A percentile compares a stretch with the other conserved stretches of the same genome.
phyloP scores from a whole-genome alignment of 805 yeast genomes.

The Kodamaea kaohsiungensis region DNA sequence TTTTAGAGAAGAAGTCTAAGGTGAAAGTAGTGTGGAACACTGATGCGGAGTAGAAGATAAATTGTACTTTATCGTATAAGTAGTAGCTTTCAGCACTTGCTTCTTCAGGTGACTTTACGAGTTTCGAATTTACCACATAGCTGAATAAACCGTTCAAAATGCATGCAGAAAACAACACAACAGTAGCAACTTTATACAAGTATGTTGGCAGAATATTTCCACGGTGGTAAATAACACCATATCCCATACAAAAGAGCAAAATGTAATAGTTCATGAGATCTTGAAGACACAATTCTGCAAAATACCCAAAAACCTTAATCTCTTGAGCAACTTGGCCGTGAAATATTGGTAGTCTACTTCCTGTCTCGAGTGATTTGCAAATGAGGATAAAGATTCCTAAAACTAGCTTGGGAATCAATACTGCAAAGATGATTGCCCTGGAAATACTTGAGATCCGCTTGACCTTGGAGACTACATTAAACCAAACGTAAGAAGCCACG shows the following conservation, averaged over 20 bases:
- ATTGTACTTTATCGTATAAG: not conserved
- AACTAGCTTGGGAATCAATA: constrained; percentile 20
- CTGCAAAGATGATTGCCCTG: constrained; percentile 25
- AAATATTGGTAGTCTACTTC: not conserved
- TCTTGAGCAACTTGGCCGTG: not conserved
- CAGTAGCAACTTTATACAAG: not conserved
- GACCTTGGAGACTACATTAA: constrained; percentile 18
- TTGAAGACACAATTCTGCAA: constrained; percentile 10
- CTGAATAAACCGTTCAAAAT: not conserved
- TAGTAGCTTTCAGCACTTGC: not conserved
- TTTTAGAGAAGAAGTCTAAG: not conserved
- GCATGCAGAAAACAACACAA: not conserved
- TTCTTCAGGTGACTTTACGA: not conserved
- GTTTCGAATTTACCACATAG: not conserved
- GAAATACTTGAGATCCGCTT: constrained; percentile 32
- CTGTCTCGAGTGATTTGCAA: not conserved
- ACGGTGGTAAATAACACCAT: constrained; percentile 31
- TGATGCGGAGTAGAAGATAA: not conserved
- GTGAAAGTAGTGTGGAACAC: not conserved
- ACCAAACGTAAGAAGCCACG: constrained; percentile 22
- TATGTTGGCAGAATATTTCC: not conserved
- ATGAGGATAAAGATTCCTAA: not conserved
- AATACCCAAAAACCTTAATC: not conserved
- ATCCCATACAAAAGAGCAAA: constrained; percentile 37
- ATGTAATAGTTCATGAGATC: constrained; percentile 17